A percentile compares a stretch with the other conserved stretches of the same genome.
Conservation (phyloP, 768 basidiomycete genomes). For the Russula compacta region DNA sequence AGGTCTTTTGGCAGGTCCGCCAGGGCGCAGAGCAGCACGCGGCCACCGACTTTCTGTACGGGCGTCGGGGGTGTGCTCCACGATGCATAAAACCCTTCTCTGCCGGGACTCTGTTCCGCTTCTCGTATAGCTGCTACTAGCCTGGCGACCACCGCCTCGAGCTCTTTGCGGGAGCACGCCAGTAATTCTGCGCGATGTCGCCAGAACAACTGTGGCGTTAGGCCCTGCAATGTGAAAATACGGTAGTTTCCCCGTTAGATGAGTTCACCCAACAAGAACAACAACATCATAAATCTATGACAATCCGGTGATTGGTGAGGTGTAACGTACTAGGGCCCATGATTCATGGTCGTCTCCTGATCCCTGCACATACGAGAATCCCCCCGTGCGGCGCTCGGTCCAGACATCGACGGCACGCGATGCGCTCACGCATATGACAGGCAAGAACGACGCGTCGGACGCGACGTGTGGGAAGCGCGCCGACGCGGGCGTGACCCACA, state of each 20-base stretch:
- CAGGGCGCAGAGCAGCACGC: constrained; percentile 33
- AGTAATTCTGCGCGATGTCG: constrained; percentile 42
- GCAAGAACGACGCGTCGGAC: constrained; percentile 36
- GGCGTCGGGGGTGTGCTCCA: constrained; percentile 25
- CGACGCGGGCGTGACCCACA: constrained; percentile 81
- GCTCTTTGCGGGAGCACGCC: constrained; percentile 34
- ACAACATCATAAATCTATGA: background rate
- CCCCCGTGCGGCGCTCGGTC: constrained; percentile 49
- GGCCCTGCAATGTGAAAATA: constrained; percentile 41
- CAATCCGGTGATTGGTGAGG: background rate
- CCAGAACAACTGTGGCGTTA: constrained; percentile 74
- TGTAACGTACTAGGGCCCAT: constrained; percentile 60
- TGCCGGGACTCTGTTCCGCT: background rate
- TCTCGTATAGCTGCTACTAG: constrained; percentile 17
- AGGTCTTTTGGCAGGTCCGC: constrained; percentile 24
- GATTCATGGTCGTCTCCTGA: constrained; percentile 93
- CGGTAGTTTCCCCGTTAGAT: background rate
- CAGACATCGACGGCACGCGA: constrained; percentile 60
- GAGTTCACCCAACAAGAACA: background rate
- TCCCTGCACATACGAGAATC: constrained; percentile 85
- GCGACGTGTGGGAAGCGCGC: constrained; percentile 37
- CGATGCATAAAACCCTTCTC: background rate
- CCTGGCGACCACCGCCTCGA: constrained; percentile 37
- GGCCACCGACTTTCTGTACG: constrained; percentile 32
- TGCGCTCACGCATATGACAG: constrained; percentile 81